These are phyloP conservation scores for Tricholoma hemisulphureum DNA, from an alignment of 768 basidiomycete species.

Conservation along the genomic window DNA sequence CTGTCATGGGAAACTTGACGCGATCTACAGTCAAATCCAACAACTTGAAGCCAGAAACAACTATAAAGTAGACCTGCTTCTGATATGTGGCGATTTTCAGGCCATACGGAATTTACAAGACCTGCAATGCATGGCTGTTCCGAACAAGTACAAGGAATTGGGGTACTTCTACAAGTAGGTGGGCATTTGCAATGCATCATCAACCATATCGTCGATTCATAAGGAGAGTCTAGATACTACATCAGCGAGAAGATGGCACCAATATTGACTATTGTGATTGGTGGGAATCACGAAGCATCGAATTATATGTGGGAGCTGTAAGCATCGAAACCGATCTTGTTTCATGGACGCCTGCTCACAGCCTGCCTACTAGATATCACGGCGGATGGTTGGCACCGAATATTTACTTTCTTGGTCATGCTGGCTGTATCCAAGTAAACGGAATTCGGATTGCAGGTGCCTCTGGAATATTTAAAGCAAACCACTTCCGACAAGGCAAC, in stretches of 20 bases:
- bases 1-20: slow-evolving; percentile 91
- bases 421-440: slow-evolving; percentile 85
- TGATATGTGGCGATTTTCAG: slow-evolving; percentile 97
- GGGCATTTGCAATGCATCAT: slow-evolving; percentile 8
- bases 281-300: slow-evolving; percentile 96
- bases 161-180: slow-evolving; percentile 81
- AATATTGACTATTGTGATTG: slow-evolving; percentile 88
- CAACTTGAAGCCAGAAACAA: slow-evolving; percentile 58
- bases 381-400: slow-evolving; percentile 97
- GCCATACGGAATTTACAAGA: slow-evolving; percentile 85
- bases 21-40: slow-evolving; percentile 73
- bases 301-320: slow-evolving; percentile 97
- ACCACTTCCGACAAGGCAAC: slow-evolving; percentile 77
- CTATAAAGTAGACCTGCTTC: slow-evolving; percentile 77
- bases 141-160: slow-evolving; percentile 80
- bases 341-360: background rate
- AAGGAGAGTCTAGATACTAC: slow-evolving; percentile 65
- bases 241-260: slow-evolving; percentile 80
- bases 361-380: slow-evolving; percentile 62
- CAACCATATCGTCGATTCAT: background rate
- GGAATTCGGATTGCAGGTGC: slow-evolving; percentile 87
- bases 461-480: slow-evolving; percentile 85
- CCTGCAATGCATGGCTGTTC: slow-evolving; percentile 88
- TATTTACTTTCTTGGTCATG: slow-evolving; percentile 93
- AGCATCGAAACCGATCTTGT: slow-evolving; percentile 25